phyloP scores from a whole-genome alignment of 2,329 filamentous ascomycete species.

The Chaetomiaceae sp. region DNA sequence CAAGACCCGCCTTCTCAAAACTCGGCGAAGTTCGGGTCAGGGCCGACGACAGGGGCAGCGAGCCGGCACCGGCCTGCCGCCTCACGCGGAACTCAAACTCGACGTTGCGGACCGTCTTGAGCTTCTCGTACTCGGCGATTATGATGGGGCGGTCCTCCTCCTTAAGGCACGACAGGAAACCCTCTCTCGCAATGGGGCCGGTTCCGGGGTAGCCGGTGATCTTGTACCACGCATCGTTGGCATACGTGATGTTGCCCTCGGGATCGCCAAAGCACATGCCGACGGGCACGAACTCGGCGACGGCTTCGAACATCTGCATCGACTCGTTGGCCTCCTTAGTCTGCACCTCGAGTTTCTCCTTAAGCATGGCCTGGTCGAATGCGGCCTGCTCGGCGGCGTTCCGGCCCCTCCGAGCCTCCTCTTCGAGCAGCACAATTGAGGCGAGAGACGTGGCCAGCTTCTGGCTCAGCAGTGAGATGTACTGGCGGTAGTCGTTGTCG shows the following conservation, averaged over 20 bases:
- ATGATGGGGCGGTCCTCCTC: constrained; percentile 43
- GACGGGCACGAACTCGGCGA: constrained; percentile 69
- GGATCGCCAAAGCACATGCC: constrained; percentile 68
- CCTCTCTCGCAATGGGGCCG: constrained; percentile 26
- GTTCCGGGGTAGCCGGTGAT: constrained; percentile 42
- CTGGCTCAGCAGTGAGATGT: constrained; percentile 50
- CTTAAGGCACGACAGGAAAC: constrained; percentile 41
- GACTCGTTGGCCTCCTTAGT: constrained; percentile 47
- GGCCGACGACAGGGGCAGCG: constrained; percentile 24
- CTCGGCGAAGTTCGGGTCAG: constrained; percentile 33
- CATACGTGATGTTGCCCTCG: constrained; percentile 61
- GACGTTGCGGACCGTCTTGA: constrained; percentile 35
- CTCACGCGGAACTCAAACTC: constrained; percentile 46
- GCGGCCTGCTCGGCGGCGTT: constrained; percentile 60
- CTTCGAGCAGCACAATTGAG: constrained; percentile 65
- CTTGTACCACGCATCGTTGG: constrained; percentile 62
- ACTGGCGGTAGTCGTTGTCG: constrained; percentile 67
- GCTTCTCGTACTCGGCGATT: constrained; percentile 38
- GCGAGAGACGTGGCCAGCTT: constrained; percentile 64
- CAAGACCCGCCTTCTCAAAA: constrained; percentile 34
- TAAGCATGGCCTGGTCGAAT: constrained; percentile 61
- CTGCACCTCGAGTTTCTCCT: constrained; percentile 57
- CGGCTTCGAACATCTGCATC: constrained; percentile 62
- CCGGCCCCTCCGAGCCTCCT: constrained; percentile 57
- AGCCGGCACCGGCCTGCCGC: constrained; percentile 19